Conservation (phyloP, 805 yeast genomes). For the Alloascoidea hylecoeti region DNA sequence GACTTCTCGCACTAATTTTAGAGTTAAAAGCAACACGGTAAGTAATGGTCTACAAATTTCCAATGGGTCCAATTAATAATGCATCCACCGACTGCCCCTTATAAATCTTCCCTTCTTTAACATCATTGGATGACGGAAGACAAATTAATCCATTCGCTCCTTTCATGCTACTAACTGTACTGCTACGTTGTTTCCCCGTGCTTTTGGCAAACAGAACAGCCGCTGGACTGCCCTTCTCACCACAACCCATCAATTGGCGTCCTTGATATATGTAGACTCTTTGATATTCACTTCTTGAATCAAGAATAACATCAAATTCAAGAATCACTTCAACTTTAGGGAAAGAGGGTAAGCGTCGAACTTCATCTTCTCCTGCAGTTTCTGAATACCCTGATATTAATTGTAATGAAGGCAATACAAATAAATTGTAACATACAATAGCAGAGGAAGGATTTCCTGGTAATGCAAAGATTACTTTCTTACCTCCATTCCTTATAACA, state of each 20-base stretch:
- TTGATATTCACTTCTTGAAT: conserved; percentile 38
- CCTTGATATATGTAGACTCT: conserved; percentile 22
- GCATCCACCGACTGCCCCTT: neutral
- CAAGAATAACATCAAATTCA: conserved; percentile 20
- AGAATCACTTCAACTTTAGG: conserved; percentile 23
- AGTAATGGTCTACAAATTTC: no score
- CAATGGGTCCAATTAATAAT: no score
- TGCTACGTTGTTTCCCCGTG: conserved; percentile 38
- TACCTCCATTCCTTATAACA: conserved; percentile 9
- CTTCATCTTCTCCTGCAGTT: no score
- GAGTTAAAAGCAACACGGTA: no score
- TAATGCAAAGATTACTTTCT: conserved; percentile 28
- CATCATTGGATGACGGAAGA: conserved; percentile 18
- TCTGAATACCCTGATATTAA: conserved; percentile 19
- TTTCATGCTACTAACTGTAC: conserved; percentile 31
- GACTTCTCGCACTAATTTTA: no score
- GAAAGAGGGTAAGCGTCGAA: no score
- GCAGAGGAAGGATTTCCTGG: conserved; percentile 50
- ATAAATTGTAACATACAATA: conserved; percentile 29
- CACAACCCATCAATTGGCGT: neutral
- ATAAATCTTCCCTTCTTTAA: neutral
- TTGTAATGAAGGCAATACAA: conserved; percentile 30
- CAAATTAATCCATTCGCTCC: conserved; percentile 30
- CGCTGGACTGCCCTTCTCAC: conserved; percentile 4
- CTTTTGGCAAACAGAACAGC: conserved; percentile 22